Conservation (phyloP, 2,329 filamentous ascomycete genomes). For the Cucurbitaria berberidis region DNA sequence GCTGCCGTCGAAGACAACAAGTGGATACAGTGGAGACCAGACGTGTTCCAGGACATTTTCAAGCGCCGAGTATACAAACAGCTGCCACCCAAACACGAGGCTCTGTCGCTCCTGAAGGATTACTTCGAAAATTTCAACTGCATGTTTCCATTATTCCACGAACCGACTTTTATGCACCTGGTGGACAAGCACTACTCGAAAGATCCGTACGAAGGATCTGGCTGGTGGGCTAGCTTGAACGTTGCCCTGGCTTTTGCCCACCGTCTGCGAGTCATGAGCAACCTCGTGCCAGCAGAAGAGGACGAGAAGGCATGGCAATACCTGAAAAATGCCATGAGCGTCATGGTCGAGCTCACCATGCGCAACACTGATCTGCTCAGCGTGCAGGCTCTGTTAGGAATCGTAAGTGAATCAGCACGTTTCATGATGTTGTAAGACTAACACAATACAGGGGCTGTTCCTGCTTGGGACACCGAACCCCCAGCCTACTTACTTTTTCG, state of each 20-base stretch:
- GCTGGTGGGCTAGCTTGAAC: constrained; percentile 98
- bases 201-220: constrained; percentile 91
- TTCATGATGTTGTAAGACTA: constrained; percentile 14
- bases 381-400: constrained; percentile 90
- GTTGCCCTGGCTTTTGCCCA: constrained; percentile 92
- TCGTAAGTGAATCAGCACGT: constrained; percentile 58
- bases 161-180: constrained; percentile 97
- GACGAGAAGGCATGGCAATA: constrained; percentile 95
- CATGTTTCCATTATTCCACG: constrained; percentile 97
- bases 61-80: constrained; percentile 81
- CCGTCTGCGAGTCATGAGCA: constrained; percentile 92
- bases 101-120: constrained; percentile 84
- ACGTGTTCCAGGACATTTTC: constrained; percentile 93
- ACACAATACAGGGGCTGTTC: constrained; percentile 69
- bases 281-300: constrained; percentile 86
- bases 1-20: constrained; percentile 86
- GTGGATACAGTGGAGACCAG: constrained; percentile 98
- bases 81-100: constrained; percentile 84
- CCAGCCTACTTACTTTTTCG: constrained; percentile 88
- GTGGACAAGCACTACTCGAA: constrained; percentile 92
- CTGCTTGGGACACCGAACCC: constrained; percentile 96
- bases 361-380: constrained; percentile 94
- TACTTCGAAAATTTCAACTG: constrained; percentile 99
- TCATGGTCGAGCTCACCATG: constrained; percentile 91
- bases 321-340: constrained; percentile 94